A percentile compares a stretch with the other conserved stretches of the same genome.
These are phyloP conservation scores for Phytophthora ohioensis DNA, from an alignment of 352 stramenopile genomes.

Conservation along the genomic window DNA sequence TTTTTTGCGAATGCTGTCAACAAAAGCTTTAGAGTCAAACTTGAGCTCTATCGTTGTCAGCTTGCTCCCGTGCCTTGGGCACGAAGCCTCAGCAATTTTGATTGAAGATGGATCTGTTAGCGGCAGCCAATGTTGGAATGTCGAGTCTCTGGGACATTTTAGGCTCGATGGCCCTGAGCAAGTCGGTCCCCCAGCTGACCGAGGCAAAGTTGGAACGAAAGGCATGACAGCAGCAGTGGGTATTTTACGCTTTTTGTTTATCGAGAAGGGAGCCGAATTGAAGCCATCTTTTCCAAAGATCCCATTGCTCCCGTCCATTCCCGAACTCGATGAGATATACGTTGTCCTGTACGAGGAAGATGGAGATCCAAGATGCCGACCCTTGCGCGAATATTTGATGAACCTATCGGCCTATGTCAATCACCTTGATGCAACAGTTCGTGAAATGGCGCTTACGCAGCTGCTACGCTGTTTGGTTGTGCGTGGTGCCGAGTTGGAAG, in stretches of 20 bases:
- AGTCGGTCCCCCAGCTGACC: constrained; percentile 18
- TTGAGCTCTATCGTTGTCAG: constrained; percentile 90
- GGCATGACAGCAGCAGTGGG: constrained; percentile 42
- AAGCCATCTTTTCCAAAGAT: constrained; percentile 74
- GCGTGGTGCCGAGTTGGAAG: constrained; percentile 65
- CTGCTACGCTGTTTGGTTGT: constrained; percentile 72
- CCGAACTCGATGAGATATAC: constrained; percentile 76
- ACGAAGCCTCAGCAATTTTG: constrained; percentile 54
- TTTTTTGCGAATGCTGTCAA: constrained; percentile 83
- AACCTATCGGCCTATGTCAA: constrained; percentile 72
- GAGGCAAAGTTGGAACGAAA: constrained; percentile 23
- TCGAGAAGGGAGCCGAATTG: constrained; percentile 70
- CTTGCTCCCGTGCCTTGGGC: constrained; percentile 75
- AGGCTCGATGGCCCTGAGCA: constrained; percentile 13
- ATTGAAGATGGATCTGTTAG: constrained; percentile 35
- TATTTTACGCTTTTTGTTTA: constrained; percentile 77
- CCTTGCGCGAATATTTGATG: constrained; percentile 61
- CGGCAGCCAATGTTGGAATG: constrained; percentile 48
- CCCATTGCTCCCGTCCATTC: constrained; percentile 69
- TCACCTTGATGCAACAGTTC: constrained; percentile 82
- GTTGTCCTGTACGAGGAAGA: constrained; percentile 62
- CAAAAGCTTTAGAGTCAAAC: constrained; percentile 84
- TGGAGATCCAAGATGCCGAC: constrained; percentile 58
- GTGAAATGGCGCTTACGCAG: constrained; percentile 79
- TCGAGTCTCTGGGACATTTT: constrained; percentile 48